phyloP scores from a whole-genome alignment of 2,329 filamentous ascomycete species.

The Penicillium psychrosexuale region DNA sequence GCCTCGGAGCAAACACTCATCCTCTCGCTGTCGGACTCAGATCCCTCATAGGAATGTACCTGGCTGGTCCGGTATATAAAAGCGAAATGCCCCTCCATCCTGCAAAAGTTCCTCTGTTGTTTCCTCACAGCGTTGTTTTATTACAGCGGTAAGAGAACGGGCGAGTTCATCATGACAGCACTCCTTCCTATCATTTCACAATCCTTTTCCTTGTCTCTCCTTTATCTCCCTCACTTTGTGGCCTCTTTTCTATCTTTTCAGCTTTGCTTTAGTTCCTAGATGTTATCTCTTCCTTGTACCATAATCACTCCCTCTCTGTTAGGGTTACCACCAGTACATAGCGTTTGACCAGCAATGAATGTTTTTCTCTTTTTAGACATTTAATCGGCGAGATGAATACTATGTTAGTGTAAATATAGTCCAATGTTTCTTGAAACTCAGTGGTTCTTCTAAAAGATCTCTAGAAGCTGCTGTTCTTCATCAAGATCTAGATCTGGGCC shows the following conservation, averaged over 20 bases:
- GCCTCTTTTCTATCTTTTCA: conserved; percentile 6
- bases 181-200: conserved; percentile 1
- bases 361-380: not conserved
- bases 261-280: conserved; percentile 10
- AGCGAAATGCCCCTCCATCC: conserved; percentile 1
- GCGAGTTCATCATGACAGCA: not conserved
- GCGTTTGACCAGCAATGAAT: conserved; percentile 4
- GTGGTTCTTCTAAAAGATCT: not conserved
- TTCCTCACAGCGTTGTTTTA: not conserved
- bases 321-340: conserved; percentile 19
- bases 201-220: not conserved
- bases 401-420: not conserved
- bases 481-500: not conserved
- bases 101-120: conserved; percentile 1
- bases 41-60: conserved; percentile 9
- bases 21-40: not conserved
- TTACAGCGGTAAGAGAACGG: not conserved
- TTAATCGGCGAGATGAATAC: not conserved
- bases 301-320: conserved; percentile 17
- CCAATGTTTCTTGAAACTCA: not conserved
- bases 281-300: conserved; percentile 19
- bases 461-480: not conserved
- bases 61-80: conserved; percentile 19
- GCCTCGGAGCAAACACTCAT: not conserved
- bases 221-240: conserved; percentile 1